phyloP scores from a whole-genome alignment of 768 basidiomycete species.

The Hypholoma sublateritium region DNA sequence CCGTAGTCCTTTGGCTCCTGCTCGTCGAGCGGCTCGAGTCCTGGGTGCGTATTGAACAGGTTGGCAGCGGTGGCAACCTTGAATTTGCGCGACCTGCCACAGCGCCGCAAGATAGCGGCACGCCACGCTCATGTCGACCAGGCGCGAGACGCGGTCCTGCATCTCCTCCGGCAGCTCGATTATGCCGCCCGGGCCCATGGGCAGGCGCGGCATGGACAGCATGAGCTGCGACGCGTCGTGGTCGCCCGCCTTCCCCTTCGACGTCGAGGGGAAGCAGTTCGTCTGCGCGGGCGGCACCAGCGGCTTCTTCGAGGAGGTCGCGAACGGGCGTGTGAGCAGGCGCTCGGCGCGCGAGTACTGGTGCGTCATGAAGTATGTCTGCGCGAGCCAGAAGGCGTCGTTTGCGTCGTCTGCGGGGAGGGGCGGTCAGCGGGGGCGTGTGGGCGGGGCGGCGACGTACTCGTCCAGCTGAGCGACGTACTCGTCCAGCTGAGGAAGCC shows the following conservation, averaged over 20 bases:
- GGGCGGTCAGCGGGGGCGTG: constrained; percentile 7
- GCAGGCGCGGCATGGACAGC: constrained; percentile 51
- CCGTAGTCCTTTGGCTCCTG: constrained; percentile 91
- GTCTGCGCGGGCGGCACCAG: constrained; percentile 30
- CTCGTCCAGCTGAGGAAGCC: too few species aligned
- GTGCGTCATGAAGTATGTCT: constrained; percentile 94
- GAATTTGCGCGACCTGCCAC: constrained; percentile 90
- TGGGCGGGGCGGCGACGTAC: constrained; percentile 44
- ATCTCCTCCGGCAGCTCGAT: constrained; percentile 66
- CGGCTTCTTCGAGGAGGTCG: constrained; percentile 45
- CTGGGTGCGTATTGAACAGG: constrained; percentile 97
- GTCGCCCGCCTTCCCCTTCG: constrained; percentile 69
- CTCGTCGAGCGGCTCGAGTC: constrained; percentile 91
- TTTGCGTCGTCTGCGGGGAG: constrained; percentile 82
- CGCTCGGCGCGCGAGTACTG: constrained; percentile 94
- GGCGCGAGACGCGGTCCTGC: constrained; percentile 65
- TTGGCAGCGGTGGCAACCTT: too few species aligned
- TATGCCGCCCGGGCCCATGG: constrained; percentile 71
- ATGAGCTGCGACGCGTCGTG: constrained; percentile 34
- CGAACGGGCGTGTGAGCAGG: constrained; percentile 85
- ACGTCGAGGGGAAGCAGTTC: constrained; percentile 38
- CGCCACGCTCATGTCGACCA: constrained; percentile 93
- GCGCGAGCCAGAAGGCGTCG: constrained; percentile 99
- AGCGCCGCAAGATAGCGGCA: constrained; percentile 97
- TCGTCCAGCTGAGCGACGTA: constrained; percentile 94